phyloP scores from a whole-genome alignment of 2,329 filamentous ascomycete species.

The Sphaerulina vaccinii region DNA sequence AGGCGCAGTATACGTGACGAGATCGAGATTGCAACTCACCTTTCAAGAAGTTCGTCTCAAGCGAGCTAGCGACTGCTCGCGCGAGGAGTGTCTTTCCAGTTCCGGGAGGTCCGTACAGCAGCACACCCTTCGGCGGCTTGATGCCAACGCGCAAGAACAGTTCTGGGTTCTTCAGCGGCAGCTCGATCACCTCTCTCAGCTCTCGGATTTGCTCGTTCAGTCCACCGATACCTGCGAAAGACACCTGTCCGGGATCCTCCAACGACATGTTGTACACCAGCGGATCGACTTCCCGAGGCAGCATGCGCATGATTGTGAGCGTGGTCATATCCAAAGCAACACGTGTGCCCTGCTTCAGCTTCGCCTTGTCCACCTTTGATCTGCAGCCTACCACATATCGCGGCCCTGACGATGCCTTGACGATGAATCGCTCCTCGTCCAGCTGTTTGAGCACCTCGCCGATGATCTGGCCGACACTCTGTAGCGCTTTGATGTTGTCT shows the following conservation, averaged over 20 bases:
- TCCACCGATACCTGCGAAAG: slow-evolving; percentile 95
- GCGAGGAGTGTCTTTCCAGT: slow-evolving; percentile 96
- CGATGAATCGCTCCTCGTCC: slow-evolving; percentile 98
- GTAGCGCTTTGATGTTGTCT: slow-evolving; percentile 98
- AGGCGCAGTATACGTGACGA: neutral
- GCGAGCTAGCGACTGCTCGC: slow-evolving; percentile 88
- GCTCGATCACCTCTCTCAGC: slow-evolving; percentile 93
- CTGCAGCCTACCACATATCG: slow-evolving; percentile 98
- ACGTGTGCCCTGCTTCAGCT: slow-evolving; percentile 96
- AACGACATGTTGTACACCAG: slow-evolving; percentile 99
- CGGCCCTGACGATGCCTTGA: slow-evolving; percentile 95
- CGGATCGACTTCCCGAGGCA: slow-evolving; percentile 95
- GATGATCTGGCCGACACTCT: slow-evolving; percentile 99
- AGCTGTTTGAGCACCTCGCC: slow-evolving; percentile 98
- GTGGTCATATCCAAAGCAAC: slow-evolving; percentile 99
- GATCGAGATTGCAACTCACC: slow-evolving; percentile 53
- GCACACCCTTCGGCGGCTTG: slow-evolving; percentile 96
- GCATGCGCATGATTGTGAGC: slow-evolving; percentile 99
- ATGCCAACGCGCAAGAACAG: slow-evolving; percentile 95
- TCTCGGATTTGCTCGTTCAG: slow-evolving; percentile 98
- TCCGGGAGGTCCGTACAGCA: slow-evolving; percentile 93
- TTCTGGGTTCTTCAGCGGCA: slow-evolving; percentile 97
- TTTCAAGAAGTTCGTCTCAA: slow-evolving; percentile 98
- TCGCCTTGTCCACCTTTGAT: slow-evolving; percentile 95
- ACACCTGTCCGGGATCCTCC: slow-evolving; percentile 95